Evolutionary conservation across 148 eudicot genomes (phyloP), one percentile per base, ranked within the genome.

Genomic region (Rheum nobile): DNA sequence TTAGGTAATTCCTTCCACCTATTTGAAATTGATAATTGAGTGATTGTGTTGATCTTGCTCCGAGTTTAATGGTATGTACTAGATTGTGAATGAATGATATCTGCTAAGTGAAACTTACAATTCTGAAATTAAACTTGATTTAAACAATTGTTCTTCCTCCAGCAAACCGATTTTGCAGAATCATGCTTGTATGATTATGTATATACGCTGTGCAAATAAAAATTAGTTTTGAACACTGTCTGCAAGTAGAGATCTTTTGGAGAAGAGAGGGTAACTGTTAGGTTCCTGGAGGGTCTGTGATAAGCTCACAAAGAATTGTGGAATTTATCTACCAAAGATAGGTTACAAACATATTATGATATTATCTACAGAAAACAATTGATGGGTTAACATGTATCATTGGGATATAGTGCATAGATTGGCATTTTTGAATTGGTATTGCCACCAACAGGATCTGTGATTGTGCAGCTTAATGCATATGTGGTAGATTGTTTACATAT

Each of bases 1-100:
- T 86, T 39, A 86, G 89, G 89, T 86, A 78, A 73, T 34, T 68
- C 17, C 34, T 57, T 28, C 16, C 67, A n/a, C 32, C 67, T 24
- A 57, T 57, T 26, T 26, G 31, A 28, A 26, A 3, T 19, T 19
- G 65, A 57, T 10, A n/a, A 28, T 57, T 57, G 32, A 24, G 65
- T 8, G 22, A 28, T 57, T 57, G 13, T 8, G 31, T 57, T 57
- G 34, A 57, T 57, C 67, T 57, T 9, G 34, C 8, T 26, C 24
- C 5, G 63, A 8, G 5, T 55, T 55, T 48, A 11, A 9, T 48
- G n/a, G n/a, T n/a, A n/a, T n/a, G n/a, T 7, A 17, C 11, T 17
- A 48, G n/a, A 16, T 48, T 44, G 48, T 12, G 16, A 44, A 43
- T 35, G 2, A 4, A 35, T 35, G 37, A 35, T 35, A 35, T 35